phyloP scores from a whole-genome alignment of 441 rosid genomes.

The Pelargonium fulgidum region DNA sequence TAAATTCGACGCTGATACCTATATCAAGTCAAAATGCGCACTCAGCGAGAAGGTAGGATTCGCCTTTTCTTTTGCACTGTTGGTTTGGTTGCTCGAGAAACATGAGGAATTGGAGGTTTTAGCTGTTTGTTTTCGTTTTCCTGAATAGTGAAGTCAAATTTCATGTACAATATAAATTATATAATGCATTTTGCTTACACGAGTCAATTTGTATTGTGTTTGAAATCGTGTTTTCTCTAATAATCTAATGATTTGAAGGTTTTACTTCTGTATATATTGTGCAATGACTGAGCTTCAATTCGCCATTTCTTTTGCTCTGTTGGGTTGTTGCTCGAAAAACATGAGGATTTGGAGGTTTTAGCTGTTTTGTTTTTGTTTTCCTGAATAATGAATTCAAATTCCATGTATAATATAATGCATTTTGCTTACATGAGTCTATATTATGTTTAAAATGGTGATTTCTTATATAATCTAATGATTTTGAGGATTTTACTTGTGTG shows the following conservation, averaged over 20 bases:
- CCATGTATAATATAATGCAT: not conserved
- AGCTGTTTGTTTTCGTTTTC: not conserved
- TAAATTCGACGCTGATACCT: constrained; percentile 80
- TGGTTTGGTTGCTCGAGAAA: not conserved
- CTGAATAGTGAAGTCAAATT: not conserved
- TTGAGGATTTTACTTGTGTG: not conserved
- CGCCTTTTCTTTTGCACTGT: not conserved
- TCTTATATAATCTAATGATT: not conserved
- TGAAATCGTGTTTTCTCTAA: not conserved
- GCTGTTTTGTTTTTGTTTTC: not conserved
- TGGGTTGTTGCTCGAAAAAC: not conserved
- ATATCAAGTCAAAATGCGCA: constrained; percentile 86
- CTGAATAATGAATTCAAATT: not conserved
- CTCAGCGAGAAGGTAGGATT: constrained; percentile 79
- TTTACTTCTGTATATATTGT: not conserved
- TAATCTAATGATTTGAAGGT: not conserved
- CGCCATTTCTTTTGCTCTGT: not conserved
- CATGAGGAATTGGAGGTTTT: not conserved
- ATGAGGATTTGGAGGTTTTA: not conserved
- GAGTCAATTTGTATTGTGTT: not conserved
- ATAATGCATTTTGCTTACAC: not conserved
- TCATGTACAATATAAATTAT: not conserved
- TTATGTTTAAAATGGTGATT: not conserved
- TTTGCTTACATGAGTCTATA: not conserved
- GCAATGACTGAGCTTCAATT: not conserved